Evolutionary conservation across 2,329 filamentous ascomycete species (phyloP).

Genomic region (Sphaceloma murrayae): DNA sequence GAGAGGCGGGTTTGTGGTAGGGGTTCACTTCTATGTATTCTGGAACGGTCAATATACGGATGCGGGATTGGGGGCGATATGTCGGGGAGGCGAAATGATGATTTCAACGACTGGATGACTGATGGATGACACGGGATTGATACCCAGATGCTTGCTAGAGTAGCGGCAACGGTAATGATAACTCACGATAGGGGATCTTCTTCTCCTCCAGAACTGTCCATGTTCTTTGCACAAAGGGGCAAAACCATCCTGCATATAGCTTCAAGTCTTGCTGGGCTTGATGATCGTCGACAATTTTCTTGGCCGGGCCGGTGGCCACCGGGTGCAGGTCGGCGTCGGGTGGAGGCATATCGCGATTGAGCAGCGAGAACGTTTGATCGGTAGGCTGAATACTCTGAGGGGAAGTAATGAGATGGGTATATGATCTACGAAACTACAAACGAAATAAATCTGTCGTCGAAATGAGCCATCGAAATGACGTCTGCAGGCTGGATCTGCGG

Average conservation of each 20-base stretch:
- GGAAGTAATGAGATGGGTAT: no score
- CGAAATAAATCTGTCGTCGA: not conserved
- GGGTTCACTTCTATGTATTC: constrained; percentile 57
- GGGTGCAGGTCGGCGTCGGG: constrained; percentile 38
- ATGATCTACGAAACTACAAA: not conserved
- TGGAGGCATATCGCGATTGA: constrained; percentile 21
- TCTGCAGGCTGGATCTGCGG: constrained; percentile 13
- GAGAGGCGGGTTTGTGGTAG: constrained; percentile 59
- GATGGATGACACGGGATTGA: no score
- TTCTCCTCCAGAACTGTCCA: constrained; percentile 70
- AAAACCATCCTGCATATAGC: constrained; percentile 38
- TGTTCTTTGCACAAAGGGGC: constrained; percentile 54
- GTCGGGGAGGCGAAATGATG: no score
- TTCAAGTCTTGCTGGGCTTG: constrained; percentile 26
- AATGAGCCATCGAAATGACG: constrained; percentile 10
- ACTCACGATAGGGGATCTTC: constrained; percentile 58
- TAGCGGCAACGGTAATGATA: constrained; percentile 19
- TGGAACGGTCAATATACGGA: not conserved
- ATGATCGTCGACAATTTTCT: constrained; percentile 28
- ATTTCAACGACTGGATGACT: no score
- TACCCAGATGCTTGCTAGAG: no score
- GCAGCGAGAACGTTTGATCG: no score
- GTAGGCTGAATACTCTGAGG: no score
- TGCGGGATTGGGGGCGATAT: not conserved
- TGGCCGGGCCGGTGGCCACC: constrained; percentile 38